phyloP scores from a whole-genome alignment of 495 filamentous ascomycete genomes.

The Immersiella caudata region DNA sequence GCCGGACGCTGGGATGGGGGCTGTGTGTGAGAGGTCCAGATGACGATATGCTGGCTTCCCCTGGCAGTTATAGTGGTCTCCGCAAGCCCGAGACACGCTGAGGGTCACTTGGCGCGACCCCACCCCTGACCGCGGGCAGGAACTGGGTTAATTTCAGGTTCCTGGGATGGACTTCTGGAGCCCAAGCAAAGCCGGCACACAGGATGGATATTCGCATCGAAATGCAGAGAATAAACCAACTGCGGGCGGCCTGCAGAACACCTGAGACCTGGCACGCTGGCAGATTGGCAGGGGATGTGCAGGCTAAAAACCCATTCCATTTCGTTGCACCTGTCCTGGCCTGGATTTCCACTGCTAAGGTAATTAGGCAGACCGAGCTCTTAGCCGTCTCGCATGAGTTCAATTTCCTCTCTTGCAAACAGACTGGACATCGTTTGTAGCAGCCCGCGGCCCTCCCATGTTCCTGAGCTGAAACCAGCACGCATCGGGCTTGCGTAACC shows the following conservation, averaged over 20 bases:
- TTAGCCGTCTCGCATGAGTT: neutral
- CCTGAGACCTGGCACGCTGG: constrained; percentile 17
- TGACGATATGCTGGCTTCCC: constrained; percentile 6
- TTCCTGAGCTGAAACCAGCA: neutral
- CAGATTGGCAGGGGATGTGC: neutral
- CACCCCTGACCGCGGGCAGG: neutral
- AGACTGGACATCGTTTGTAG: neutral
- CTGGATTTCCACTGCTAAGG: neutral
- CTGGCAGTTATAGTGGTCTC: constrained; percentile 12
- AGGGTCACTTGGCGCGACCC: neutral
- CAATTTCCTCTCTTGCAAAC: neutral
- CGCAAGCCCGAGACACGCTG: constrained; percentile 4
- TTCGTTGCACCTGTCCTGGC: neutral
- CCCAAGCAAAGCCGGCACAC: neutral
- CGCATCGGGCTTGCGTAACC: neutral
- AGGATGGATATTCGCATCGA: neutral
- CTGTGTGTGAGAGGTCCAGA: neutral
- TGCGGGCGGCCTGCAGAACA: constrained; percentile 11
- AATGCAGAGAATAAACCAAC: neutral
- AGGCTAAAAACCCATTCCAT: neutral
- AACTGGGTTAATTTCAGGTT: neutral
- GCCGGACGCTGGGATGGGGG: constrained; percentile 12
- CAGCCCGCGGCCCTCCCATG: neutral
- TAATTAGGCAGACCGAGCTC: neutral
- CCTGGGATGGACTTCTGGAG: neutral